Evolutionary conservation across 108 stramenopile species (phyloP).

Genomic region (Asterionellopsis glacialis): DNA sequence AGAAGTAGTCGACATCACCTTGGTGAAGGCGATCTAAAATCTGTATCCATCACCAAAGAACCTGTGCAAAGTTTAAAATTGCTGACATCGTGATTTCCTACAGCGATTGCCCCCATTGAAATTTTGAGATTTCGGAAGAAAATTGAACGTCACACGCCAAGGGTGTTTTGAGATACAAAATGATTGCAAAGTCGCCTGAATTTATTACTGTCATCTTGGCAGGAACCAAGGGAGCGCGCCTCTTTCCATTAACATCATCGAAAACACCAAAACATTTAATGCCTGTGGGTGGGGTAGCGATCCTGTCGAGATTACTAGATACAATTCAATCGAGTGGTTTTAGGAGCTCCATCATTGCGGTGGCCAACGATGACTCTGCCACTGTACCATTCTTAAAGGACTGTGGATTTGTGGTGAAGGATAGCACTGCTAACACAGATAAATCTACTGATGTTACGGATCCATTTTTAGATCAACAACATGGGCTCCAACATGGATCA

Average conservation of each 20-base stretch:
- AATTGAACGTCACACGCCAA: too few relatives aligned
- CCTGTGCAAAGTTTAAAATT: too few relatives aligned
- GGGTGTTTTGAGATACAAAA: too few relatives aligned
- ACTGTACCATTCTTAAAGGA: slow-evolving; percentile 41
- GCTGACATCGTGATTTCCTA: too few relatives aligned
- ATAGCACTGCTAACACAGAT: neutral
- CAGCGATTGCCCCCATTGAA: too few relatives aligned
- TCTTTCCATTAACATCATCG: slow-evolving; percentile 65
- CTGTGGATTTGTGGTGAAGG: neutral
- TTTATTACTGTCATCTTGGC: slow-evolving; percentile 67
- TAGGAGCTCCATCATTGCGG: slow-evolving; percentile 42
- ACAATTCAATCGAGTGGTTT: slow-evolving; percentile 22
- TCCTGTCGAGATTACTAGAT: slow-evolving; percentile 42
- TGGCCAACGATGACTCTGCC: slow-evolving; percentile 40
- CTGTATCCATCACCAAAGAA: too few relatives aligned
- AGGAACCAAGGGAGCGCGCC: slow-evolving; percentile 53
- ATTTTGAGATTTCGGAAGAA: too few relatives aligned
- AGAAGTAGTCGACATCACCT: too few relatives aligned
- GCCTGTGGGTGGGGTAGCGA: slow-evolving; percentile 44
- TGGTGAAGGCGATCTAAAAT: too few relatives aligned
- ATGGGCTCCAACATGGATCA: too few relatives aligned
- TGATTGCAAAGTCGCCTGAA: slow-evolving; percentile 8
- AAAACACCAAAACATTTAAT: slow-evolving; percentile 69
- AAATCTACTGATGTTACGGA: neutral
- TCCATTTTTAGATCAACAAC: slow-evolving; percentile 5